phyloP scores from a whole-genome alignment of 768 basidiomycete genomes.

The Ramaria sp. region DNA sequence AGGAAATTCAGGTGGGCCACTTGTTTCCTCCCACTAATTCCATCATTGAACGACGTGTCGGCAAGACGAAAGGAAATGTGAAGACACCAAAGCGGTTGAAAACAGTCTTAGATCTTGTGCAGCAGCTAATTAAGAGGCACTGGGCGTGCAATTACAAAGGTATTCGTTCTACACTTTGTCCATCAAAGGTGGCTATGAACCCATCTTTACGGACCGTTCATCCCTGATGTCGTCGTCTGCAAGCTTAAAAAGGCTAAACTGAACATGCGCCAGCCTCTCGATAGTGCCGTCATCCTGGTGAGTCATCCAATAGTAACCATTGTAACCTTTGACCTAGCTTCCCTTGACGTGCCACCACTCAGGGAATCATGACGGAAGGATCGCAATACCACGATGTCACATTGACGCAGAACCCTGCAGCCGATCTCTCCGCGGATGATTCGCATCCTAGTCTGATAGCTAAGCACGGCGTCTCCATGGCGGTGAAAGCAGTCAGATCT shows the following conservation, averaged over 20 bases:
- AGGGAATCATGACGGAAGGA: conserved; percentile 73
- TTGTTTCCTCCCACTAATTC: conserved; percentile 9
- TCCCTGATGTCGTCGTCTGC: background rate
- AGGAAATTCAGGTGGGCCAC: conserved; percentile 51
- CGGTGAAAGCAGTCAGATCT: conserved; percentile 26
- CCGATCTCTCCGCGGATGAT: conserved; percentile 37
- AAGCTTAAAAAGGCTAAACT: conserved; percentile 15
- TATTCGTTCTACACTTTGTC: conserved; percentile 56
- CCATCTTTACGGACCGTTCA: background rate
- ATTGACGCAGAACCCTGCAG: conserved; percentile 36
- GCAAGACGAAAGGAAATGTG: conserved; percentile 27
- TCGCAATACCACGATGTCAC: conserved; percentile 29
- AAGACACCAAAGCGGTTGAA: conserved; percentile 73
- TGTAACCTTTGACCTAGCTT: conserved; percentile 9
- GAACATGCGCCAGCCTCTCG: conserved; percentile 28
- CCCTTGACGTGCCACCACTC: background rate
- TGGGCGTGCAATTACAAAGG: conserved; percentile 57
- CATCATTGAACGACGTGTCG: conserved; percentile 13
- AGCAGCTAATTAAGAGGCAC: conserved; percentile 57
- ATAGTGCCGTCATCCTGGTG: conserved; percentile 57
- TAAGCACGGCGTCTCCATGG: conserved; percentile 36
- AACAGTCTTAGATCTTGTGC: conserved; percentile 38
- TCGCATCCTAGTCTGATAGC: conserved; percentile 37
- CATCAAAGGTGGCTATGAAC: conserved; percentile 49
- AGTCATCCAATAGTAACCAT: conserved; percentile 8